Evolutionary conservation across 768 basidiomycete genomes (phyloP), one percentile per base, ranked within the genome.

Genomic region (Hemileccinum impolitum): DNA sequence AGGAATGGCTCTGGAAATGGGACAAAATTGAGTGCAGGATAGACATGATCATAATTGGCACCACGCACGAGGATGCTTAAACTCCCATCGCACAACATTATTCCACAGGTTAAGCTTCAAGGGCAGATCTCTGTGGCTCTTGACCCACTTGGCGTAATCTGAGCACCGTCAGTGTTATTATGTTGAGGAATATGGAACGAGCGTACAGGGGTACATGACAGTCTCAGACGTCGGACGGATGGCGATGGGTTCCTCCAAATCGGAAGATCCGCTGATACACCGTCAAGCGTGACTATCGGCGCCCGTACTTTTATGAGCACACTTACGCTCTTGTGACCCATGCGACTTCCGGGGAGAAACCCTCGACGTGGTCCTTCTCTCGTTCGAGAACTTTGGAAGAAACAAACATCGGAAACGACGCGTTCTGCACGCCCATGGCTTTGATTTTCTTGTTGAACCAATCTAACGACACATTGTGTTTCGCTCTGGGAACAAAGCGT

Each of bases 131-230:
- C 96, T 90, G 70, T 99, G 88, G 52, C 87, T 90, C 65, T 94
- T 89, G 67, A 99, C 91, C 96, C 96, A 99, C 72, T 97, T 98
- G 50, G 95, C 85, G 68, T 98, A 99, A 74, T 98, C 92, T 93
- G 56, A 11, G 18, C 10, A 26, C 15, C 23, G 48, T 53, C 44
- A 56, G 37, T 30, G 25, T n/a, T 6, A 17, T 40, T 18, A 53
- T 28, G 9, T 23, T 9, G 23, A 32, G 18, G 26, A 11, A 28
- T 28, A 14, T 18, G n/a, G 17, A 42, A 35, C 21, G 14, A 30
- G 70, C 88, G 59, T 64, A 93, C 91, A 96, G 28, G 95, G 95
- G 72, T 99, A 99, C 96, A 99, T 99, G 67, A 87, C 92, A 28
- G 95, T 99, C 70, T 99, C 95, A 0, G 94, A 97, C 0, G 95